These are phyloP conservation scores for Fusarium vanettenii DNA, from an alignment of 2,329 filamentous ascomycete genomes.

Conservation along the genomic window DNA sequence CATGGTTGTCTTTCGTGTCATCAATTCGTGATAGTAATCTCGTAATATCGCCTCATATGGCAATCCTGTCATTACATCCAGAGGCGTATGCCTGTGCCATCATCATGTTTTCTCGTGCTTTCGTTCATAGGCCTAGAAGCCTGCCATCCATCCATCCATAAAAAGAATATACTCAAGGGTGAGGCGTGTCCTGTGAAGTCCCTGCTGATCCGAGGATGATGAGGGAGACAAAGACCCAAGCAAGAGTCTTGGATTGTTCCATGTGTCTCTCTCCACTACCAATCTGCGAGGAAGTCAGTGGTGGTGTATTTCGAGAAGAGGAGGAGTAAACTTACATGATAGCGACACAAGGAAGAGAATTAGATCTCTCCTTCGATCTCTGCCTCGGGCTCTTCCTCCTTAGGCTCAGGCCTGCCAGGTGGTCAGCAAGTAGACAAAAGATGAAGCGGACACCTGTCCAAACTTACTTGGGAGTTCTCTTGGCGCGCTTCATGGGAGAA, in stretches of 20 bases:
- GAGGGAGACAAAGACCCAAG: not conserved
- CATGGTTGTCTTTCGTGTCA: not conserved
- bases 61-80: conserved; percentile 13
- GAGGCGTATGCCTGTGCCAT: conserved; percentile 24
- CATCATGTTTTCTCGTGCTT: conserved; percentile 8
- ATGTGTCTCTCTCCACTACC: not conserved
- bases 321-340: not conserved
- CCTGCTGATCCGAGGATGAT: not conserved
- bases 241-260: not conserved
- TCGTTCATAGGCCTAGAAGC: conserved; percentile 16
- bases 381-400: conserved; percentile 4
- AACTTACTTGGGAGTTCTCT: conserved; percentile 36
- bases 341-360: not conserved
- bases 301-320: not conserved
- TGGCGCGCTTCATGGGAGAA: conserved; percentile 41
- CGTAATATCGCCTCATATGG: conserved; percentile 26
- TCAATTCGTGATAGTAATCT: conserved; percentile 30
- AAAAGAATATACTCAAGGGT: not conserved
- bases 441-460: not conserved
- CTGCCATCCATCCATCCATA: not conserved
- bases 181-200: not conserved
- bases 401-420: conserved; percentile 24
- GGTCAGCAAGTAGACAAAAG: conserved; percentile 3
- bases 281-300: not conserved
- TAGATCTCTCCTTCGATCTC: conserved; percentile 10